These are phyloP conservation scores for Cylindricascospora bacillispora DNA, from an alignment of 1,139 yeast species.

Conservation along the genomic window DNA sequence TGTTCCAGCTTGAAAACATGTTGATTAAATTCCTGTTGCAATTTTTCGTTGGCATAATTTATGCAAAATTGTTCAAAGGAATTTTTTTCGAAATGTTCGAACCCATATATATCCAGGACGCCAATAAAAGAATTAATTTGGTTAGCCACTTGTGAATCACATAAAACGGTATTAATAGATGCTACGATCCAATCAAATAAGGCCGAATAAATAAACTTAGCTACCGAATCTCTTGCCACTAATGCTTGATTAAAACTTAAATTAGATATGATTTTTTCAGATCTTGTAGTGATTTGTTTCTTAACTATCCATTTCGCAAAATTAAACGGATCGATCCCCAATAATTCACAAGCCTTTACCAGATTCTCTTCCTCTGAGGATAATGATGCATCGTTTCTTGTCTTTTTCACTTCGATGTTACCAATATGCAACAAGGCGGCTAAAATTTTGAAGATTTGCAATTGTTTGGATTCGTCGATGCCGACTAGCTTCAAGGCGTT, in stretches of 20 bases:
- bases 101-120: constrained; percentile 93
- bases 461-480: constrained; percentile 45
- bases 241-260: constrained; percentile 74
- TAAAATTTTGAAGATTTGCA: constrained; percentile 59
- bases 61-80: constrained; percentile 97
- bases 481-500: constrained; percentile 76
- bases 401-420: constrained; percentile 77
- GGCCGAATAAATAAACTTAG: constrained; percentile 86
- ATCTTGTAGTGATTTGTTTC: constrained; percentile 85
- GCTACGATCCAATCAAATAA: constrained; percentile 92
- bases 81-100: constrained; percentile 88
- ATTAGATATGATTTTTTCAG: constrained; percentile 81
- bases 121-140: constrained; percentile 73
- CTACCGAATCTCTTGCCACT: constrained; percentile 91
- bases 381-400: constrained; percentile 73
- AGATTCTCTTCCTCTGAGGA: constrained; percentile 79
- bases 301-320: constrained; percentile 91
- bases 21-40: constrained; percentile 95
- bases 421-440: constrained; percentile 91
- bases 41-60: constrained; percentile 92
- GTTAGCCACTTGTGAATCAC: constrained; percentile 53
- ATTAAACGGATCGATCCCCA: constrained; percentile 61
- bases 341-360: constrained; percentile 68
- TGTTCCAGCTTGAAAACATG: constrained; percentile 95
- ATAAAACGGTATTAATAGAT: constrained; percentile 67